These are phyloP conservation scores for Nicotiana sylvestris DNA, from an alignment of 257 asterid species.

Conservation along the genomic window DNA sequence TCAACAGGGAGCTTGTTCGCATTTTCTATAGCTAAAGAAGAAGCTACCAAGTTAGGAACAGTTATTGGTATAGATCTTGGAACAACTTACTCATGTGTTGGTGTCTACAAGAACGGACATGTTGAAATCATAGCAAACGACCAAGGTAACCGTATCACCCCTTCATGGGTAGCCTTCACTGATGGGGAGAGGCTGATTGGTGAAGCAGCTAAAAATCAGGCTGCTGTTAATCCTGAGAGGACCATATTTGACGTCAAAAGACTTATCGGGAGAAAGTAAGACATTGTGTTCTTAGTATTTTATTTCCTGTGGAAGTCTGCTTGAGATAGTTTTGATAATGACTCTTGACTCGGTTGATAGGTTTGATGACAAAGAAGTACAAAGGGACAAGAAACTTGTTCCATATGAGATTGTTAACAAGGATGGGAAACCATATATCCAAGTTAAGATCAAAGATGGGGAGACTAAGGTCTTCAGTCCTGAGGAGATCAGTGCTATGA, in stretches of 20 bases:
- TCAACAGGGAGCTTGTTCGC: conserved; percentile 51
- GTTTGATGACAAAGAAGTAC: conserved; percentile 75
- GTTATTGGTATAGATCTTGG: conserved; percentile 78
- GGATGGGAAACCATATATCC: conserved; percentile 74
- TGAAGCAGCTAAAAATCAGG: conserved; percentile 78
- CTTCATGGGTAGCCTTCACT: conserved; percentile 78
- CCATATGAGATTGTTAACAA: conserved; percentile 73
- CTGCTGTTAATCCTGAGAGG: conserved; percentile 68
- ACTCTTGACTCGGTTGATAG: conserved; percentile 17
- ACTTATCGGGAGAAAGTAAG: conserved; percentile 73
- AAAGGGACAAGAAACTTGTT: conserved; percentile 65
- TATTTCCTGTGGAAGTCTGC: background rate
- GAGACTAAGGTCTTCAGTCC: conserved; percentile 81
- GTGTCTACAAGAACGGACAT: conserved; percentile 69
- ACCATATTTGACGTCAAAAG: conserved; percentile 76
- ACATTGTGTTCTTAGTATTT: background rate
- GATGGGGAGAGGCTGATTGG: conserved; percentile 69
- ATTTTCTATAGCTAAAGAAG: conserved; percentile 50
- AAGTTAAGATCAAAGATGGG: conserved; percentile 64
- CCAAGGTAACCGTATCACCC: conserved; percentile 78
- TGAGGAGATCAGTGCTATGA: conserved; percentile 81
- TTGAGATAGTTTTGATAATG: conserved; percentile 2
- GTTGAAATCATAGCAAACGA: conserved; percentile 76
- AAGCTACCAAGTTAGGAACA: conserved; percentile 54
- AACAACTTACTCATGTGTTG: conserved; percentile 78